Conservation (phyloP, 2,329 filamentous ascomycete species). For the Epichloe amarillans region DNA sequence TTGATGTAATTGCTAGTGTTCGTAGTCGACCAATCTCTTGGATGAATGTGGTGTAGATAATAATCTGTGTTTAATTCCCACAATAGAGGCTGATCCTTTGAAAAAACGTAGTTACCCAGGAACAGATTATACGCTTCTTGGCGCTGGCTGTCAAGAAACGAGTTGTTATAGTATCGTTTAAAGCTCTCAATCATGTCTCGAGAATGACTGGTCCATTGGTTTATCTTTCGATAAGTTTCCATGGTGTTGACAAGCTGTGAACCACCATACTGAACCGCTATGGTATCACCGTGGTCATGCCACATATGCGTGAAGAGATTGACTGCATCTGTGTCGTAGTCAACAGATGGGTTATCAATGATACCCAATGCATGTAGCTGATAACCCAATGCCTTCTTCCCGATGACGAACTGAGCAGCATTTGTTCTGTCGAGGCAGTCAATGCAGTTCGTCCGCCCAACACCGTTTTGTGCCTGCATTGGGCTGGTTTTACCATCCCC, state of each 20-base stretch:
- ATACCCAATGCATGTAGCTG: constrained; percentile 88
- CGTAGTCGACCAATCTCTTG: constrained; percentile 55
- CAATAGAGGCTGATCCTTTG: constrained; percentile 79
- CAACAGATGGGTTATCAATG: constrained; percentile 61
- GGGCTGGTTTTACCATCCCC: constrained; percentile 56
- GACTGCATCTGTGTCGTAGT: constrained; percentile 91
- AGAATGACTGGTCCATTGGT: constrained; percentile 96
- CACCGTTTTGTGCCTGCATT: constrained; percentile 68
- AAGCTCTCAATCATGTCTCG: constrained; percentile 99
- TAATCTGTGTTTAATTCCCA: constrained; percentile 96
- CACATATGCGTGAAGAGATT: constrained; percentile 98
- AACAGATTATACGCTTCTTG: constrained; percentile 98
- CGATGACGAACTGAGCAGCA: constrained; percentile 94
- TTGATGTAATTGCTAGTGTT: constrained; percentile 61
- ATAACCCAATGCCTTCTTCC: constrained; percentile 81
- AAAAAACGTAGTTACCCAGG: constrained; percentile 88
- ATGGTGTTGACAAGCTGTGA: constrained; percentile 98
- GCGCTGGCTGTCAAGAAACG: constrained; percentile 91
- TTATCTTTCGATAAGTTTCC: constrained; percentile 98
- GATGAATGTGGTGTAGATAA: constrained; percentile 84
- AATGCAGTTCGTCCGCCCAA: constrained; percentile 93
- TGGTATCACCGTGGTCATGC: constrained; percentile 94
- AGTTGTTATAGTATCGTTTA: constrained; percentile 98
- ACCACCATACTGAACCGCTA: constrained; percentile 93
- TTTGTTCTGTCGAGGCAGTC: constrained; percentile 96